These are phyloP conservation scores for Proliferodiscus dingleyae DNA, from an alignment of 2,329 filamentous ascomycete species.

Conservation along the genomic window DNA sequence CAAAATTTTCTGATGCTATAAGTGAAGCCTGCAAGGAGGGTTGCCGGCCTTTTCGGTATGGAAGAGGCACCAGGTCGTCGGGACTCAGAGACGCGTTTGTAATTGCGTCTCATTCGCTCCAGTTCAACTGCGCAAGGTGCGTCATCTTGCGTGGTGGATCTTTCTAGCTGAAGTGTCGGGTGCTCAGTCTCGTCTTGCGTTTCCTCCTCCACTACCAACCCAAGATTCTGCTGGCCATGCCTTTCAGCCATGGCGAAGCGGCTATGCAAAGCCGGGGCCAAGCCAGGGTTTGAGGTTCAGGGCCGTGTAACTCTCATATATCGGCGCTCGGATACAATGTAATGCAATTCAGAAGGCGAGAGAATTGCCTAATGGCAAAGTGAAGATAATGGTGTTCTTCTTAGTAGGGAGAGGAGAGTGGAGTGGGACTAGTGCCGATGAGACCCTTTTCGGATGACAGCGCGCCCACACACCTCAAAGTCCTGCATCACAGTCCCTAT, in stretches of 20 bases:
- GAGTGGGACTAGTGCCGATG: too few relatives aligned
- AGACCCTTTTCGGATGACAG: too few relatives aligned
- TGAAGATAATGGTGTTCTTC: background rate
- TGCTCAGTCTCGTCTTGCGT: background rate
- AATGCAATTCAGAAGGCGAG: too few relatives aligned
- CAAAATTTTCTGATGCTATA: conserved; percentile 37
- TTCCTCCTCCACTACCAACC: background rate
- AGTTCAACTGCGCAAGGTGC: conserved; percentile 27
- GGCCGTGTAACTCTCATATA: background rate
- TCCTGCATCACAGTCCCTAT: too few relatives aligned
- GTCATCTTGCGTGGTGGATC: conserved; percentile 14
- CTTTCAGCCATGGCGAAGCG: conserved; percentile 10
- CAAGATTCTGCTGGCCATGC: background rate
- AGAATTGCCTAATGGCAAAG: background rate
- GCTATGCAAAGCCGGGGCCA: conserved; percentile 5
- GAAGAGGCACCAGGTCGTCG: conserved; percentile 7
- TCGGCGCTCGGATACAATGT: background rate
- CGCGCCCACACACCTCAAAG: too few relatives aligned
- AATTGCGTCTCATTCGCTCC: conserved; percentile 20
- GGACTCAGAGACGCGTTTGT: conserved; percentile 20
- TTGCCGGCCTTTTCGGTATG: conserved; percentile 15
- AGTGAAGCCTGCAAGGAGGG: conserved; percentile 14
- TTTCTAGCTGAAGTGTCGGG: background rate
- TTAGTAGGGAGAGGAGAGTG: too few relatives aligned
- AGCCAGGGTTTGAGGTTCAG: too few relatives aligned